Evolutionary conservation across 768 basidiomycete genomes (phyloP), one percentile per base, ranked within the genome.

Genomic region (Thelephora aurantiotincta): DNA sequence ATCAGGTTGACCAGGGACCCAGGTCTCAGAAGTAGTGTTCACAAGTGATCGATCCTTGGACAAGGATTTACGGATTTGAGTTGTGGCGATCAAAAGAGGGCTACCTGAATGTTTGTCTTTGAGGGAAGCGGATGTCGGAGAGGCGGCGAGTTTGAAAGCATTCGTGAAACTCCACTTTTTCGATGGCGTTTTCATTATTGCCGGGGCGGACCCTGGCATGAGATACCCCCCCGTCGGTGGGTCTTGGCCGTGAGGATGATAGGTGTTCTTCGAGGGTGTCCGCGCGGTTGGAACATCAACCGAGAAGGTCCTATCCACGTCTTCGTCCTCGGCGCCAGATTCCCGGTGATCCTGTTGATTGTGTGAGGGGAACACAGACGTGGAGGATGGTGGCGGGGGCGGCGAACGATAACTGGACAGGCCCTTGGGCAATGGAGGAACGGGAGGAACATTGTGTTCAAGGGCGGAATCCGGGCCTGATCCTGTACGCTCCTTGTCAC

Each of bases 141-240:
- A 81, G 49, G 73, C 73, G 12, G 79, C 73, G 45, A 87, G 63
- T 58, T 75, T 86, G 3, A 92, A 66, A 19, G 84, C 86, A 52
- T 74, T 82, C n/a, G 86, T 84, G 61, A 93, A 85, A 60, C 89
- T 92, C 90, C 90, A 93, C 63, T 93, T 93, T 74, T 91, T 92
- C n/a, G 85, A 88, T 33, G 89, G 88, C 2, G 85, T 84, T 66
- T 85, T 86, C 45, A 72, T 67, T 37, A 72, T 66, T 13, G 66
- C 57, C 35, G 78, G 69, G 12, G 57, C 54, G 48, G 71, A 64
- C 49, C 76, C 72, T 26, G 68, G 61, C 46, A 65, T 54, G 60
- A 64, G 53, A 48, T 58, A 61, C 65, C 68, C 57, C 54, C 60
- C 58, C 18, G 38, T 7, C 16, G 60, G 55, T 55, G 58, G 65